Conservation (phyloP, 768 basidiomycete species). For the Boletus insuetus region DNA sequence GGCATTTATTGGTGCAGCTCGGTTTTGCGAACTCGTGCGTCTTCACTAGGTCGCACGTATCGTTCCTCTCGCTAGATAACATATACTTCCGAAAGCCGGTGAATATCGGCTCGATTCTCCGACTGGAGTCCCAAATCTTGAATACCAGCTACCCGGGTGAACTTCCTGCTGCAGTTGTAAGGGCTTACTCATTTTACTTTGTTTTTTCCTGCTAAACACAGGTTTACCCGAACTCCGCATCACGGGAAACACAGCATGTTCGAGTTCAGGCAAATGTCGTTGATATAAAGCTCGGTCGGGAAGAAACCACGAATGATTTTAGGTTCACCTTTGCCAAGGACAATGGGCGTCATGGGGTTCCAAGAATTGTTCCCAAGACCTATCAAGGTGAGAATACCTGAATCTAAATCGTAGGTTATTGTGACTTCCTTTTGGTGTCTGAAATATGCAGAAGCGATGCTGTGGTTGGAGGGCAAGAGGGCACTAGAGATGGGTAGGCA, state of each 20-base stretch:
- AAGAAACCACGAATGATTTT: conserved; percentile 73
- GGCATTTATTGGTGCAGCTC: conserved; percentile 41
- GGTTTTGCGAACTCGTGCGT: conserved; percentile 70
- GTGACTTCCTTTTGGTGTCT: conserved; percentile 6
- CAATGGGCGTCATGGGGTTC: conserved; percentile 32
- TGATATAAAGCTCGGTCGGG: conserved; percentile 59
- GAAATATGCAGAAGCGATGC: conserved; percentile 65
- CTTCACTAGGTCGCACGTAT: conserved; percentile 63
- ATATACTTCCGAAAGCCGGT: conserved; percentile 81
- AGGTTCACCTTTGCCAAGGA: conserved; percentile 68
- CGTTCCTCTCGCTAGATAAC: conserved; percentile 75
- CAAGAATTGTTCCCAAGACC: conserved; percentile 61
- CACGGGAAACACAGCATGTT: conserved; percentile 49
- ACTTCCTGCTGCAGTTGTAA: conserved; percentile 53
- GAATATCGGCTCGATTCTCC: conserved; percentile 79
- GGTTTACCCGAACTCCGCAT: background rate
- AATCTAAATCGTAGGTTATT: background rate
- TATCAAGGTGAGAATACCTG: conserved; percentile 50
- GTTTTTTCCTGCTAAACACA: background rate
- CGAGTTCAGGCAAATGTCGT: conserved; percentile 72
- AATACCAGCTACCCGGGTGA: conserved; percentile 41
- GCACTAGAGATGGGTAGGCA: conserved; percentile 68
- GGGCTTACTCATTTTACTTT: conserved; percentile 13
- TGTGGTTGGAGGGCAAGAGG: conserved; percentile 77
- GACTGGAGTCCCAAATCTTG: conserved; percentile 66